phyloP scores from a whole-genome alignment of 2,329 filamentous ascomycete species.

The Hymenoscyphus albidus region DNA sequence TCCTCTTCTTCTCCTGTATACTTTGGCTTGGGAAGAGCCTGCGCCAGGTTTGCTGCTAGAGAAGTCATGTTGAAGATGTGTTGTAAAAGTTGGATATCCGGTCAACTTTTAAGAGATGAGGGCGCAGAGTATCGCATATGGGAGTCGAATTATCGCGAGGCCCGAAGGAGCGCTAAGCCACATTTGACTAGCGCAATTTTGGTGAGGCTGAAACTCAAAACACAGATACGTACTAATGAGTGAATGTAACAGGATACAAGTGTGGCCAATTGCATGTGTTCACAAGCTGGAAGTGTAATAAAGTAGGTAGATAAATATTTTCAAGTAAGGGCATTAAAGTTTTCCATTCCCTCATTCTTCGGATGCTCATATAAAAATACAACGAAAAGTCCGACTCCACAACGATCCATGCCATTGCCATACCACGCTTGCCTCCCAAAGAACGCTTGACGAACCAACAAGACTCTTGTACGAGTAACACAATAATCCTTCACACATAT shows the following conservation, averaged over 20 bases:
- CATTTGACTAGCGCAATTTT: conserved; percentile 14
- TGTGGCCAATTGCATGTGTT: not conserved
- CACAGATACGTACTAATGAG: not conserved
- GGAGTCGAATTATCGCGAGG: conserved; percentile 20
- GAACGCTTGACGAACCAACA: not conserved
- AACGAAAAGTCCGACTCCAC: conserved; percentile 21
- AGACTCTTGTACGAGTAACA: not conserved
- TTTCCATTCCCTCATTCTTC: conserved; percentile 15
- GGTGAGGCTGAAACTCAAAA: not conserved
- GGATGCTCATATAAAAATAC: conserved; percentile 22
- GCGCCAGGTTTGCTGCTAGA: conserved; percentile 67
- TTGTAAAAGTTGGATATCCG: conserved; percentile 7
- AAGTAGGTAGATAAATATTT: not conserved
- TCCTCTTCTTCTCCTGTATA: conserved; percentile 90
- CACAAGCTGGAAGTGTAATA: not conserved
- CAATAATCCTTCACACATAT: conserved; percentile 52
- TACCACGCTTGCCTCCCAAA: conserved; percentile 9
- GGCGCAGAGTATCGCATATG: conserved; percentile 12
- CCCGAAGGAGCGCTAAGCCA: conserved; percentile 10
- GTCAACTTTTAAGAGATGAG: conserved; percentile 16
- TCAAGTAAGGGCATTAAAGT: conserved; percentile 8
- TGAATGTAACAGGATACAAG: not conserved
- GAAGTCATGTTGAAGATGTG: conserved; percentile 52
- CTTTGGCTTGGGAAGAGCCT: conserved; percentile 81
- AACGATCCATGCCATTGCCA: conserved; percentile 14